Evolutionary conservation across 257 asterid genomes (phyloP).

Genomic region (Datura wrightii): DNA sequence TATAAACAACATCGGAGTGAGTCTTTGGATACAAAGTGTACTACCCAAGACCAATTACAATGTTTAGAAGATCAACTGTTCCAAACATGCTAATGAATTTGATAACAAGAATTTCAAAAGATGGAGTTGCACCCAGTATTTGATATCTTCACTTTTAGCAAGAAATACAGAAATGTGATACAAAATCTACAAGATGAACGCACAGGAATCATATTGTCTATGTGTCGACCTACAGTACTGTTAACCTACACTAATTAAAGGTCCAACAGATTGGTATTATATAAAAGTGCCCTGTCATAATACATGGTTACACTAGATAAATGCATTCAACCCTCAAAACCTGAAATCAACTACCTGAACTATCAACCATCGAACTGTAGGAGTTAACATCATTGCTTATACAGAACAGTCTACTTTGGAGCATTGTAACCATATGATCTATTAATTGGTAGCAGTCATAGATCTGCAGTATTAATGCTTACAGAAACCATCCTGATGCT

Average conservation of each 20-base stretch:
- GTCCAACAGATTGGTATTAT: conserved; percentile 10
- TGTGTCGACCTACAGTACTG: background rate
- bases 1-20: background rate
- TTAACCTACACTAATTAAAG: background rate
- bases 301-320: background rate
- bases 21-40: background rate
- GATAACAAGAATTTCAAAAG: background rate
- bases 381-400: conserved; percentile 8
- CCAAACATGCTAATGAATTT: background rate
- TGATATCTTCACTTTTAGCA: background rate
- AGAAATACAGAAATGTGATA: background rate
- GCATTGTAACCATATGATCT: background rate
- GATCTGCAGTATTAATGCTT: background rate
- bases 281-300: background rate
- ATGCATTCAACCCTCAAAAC: background rate
- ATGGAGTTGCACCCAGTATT: background rate
- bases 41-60: conserved; percentile 5
- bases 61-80: background rate
- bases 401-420: background rate
- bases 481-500: background rate
- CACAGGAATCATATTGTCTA: background rate
- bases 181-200: conserved; percentile 1
- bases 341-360: background rate
- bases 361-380: background rate
- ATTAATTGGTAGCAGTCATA: background rate